phyloP scores from a whole-genome alignment of 2,329 filamentous ascomycete species.

The Scytalidium lignicola region DNA sequence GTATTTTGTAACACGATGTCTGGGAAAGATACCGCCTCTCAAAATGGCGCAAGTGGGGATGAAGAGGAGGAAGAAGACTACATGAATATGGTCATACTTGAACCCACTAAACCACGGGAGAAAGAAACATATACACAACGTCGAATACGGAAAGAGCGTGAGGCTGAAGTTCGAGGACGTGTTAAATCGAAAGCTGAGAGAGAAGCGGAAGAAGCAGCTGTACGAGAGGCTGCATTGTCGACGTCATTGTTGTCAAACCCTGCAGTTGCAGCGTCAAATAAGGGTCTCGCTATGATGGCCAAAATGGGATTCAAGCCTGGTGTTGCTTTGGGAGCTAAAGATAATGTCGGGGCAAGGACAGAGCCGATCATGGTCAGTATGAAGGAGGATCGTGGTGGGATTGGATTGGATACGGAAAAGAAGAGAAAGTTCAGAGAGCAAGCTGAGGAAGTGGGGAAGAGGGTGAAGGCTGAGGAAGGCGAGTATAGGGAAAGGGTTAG shows the following conservation, averaged over 20 bases:
- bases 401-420: slow-evolving; percentile 77
- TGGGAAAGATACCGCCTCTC: slow-evolving; percentile 8
- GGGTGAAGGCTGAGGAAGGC: slow-evolving; percentile 56
- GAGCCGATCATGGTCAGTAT: slow-evolving; percentile 74
- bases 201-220: slow-evolving; percentile 65
- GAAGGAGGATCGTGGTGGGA: slow-evolving; percentile 76
- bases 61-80: slow-evolving; percentile 87
- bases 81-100: slow-evolving; percentile 89
- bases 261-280: slow-evolving; percentile 56
- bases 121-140: slow-evolving; percentile 61
- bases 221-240: slow-evolving; percentile 70
- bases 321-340: slow-evolving; percentile 64
- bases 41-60: slow-evolving; percentile 12
- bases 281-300: slow-evolving; percentile 94
- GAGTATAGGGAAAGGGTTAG: slow-evolving; percentile 71
- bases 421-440: slow-evolving; percentile 70
- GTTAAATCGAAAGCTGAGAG: slow-evolving; percentile 79
- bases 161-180: slow-evolving; percentile 63
- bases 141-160: slow-evolving; percentile 36
- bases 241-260: slow-evolving; percentile 62
- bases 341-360: slow-evolving; percentile 35
- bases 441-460: slow-evolving; percentile 53
- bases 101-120: slow-evolving; percentile 43
- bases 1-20: slow-evolving; percentile 8
- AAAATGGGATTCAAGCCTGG: slow-evolving; percentile 86